A percentile compares a stretch with the other conserved stretches of the same genome.
phyloP scores from a whole-genome alignment of 805 yeast genomes.

The Yamadazyma akitaensis region DNA sequence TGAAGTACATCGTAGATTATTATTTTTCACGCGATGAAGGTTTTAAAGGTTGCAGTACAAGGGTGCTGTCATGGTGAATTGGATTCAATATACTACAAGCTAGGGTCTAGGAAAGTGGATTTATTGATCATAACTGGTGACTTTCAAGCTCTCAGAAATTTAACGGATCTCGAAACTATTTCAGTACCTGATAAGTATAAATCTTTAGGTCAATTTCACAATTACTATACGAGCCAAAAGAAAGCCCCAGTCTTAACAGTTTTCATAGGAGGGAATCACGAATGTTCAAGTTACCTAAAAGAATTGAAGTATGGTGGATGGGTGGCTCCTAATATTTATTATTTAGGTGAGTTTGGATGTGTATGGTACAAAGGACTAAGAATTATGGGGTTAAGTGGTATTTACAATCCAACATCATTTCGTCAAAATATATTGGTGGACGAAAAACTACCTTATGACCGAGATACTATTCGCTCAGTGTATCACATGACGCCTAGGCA shows the following conservation, averaged over 20 bases:
- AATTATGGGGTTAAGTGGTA: conserved; percentile 84
- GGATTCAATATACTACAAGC: conserved; percentile 47
- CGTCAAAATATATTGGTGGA: conserved; percentile 35
- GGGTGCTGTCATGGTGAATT: conserved; percentile 92
- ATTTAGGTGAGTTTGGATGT: conserved; percentile 73
- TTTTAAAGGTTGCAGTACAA: conserved; percentile 59
- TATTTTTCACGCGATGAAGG: conserved; percentile 6
- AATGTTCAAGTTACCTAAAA: conserved; percentile 72
- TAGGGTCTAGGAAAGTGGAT: conserved; percentile 20
- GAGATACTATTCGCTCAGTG: conserved; percentile 48
- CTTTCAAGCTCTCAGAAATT: conserved; percentile 74
- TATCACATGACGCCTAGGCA: conserved; percentile 75
- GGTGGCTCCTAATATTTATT: conserved; percentile 86
- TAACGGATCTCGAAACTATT: conserved; percentile 62
- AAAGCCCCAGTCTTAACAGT: conserved; percentile 75
- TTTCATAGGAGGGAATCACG: conserved; percentile 95
- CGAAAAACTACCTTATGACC: conserved; percentile 49
- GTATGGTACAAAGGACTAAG: conserved; percentile 72
- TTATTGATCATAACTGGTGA: conserved; percentile 82
- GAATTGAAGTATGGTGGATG: conserved; percentile 86
- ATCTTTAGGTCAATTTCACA: conserved; percentile 72
- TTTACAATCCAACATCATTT: conserved; percentile 50
- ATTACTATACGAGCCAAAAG: conserved; percentile 58
- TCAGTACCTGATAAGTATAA: conserved; percentile 79
- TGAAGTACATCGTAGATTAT: neutral